Conservation (phyloP, 371 early-diverging fungal genomes). For the Massospora cicadina region DNA sequence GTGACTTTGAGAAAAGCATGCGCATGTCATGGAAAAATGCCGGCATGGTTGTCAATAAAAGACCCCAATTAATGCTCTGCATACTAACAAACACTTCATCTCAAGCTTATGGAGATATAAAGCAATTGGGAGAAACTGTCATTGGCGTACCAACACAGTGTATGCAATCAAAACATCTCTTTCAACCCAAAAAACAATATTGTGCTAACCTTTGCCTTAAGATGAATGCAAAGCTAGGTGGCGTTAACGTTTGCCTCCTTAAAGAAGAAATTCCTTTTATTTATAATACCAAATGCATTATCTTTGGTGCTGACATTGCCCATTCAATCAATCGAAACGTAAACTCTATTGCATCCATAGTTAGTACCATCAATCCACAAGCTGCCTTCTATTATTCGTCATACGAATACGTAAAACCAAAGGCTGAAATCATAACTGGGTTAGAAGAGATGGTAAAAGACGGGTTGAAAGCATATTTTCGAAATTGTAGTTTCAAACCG, state of each 20-base stretch:
- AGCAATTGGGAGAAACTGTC: slow-evolving; percentile 81
- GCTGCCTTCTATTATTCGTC: slow-evolving; percentile 72
- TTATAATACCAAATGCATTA: slow-evolving; percentile 53
- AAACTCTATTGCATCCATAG: slow-evolving; percentile 75
- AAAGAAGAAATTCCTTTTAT: slow-evolving; percentile 34
- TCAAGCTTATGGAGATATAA: slow-evolving; percentile 82
- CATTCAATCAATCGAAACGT: slow-evolving; percentile 65
- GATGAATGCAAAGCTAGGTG: slow-evolving; percentile 79
- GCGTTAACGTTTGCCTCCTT: slow-evolving; percentile 40
- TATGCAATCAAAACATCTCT: slow-evolving; percentile 56
- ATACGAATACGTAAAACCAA: slow-evolving; percentile 62
- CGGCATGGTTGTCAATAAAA: slow-evolving; percentile 47
- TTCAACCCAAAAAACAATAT: slow-evolving; percentile 42
- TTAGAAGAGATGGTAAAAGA: slow-evolving; percentile 66
- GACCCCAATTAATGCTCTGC: slow-evolving; percentile 62
- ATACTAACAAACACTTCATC: slow-evolving; percentile 73
- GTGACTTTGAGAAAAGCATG: slow-evolving; percentile 43
- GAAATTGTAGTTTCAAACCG: slow-evolving; percentile 52
- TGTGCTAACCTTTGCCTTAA: slow-evolving; percentile 64
- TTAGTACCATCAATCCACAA: slow-evolving; percentile 72
- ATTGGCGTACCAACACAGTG: slow-evolving; percentile 87
- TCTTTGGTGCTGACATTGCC: slow-evolving; percentile 94
- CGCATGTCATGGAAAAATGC: slow-evolving; percentile 47
- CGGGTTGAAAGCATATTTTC: slow-evolving; percentile 58
- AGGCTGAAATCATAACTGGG: slow-evolving; percentile 77